A percentile compares a stretch with the other conserved stretches of the same genome.
These are phyloP conservation scores for Rubroboletus pulcherrimus DNA, from an alignment of 768 basidiomycete species.

Conservation along the genomic window DNA sequence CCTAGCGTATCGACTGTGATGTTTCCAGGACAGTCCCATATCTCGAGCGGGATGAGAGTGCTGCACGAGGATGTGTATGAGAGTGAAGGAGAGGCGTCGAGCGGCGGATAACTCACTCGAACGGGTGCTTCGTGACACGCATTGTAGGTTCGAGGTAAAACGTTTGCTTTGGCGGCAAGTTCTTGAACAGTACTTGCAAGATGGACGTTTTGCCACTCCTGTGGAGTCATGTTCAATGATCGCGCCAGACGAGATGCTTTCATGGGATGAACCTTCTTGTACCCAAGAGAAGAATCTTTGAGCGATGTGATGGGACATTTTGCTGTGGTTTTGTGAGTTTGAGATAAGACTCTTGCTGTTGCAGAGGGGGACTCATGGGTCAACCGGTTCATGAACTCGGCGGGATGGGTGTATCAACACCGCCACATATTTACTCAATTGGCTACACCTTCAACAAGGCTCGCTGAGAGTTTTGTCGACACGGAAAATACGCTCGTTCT, in stretches of 20 bases:
- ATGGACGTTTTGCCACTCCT: slow-evolving; percentile 94
- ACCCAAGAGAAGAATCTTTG: slow-evolving; percentile 72
- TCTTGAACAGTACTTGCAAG: slow-evolving; percentile 87
- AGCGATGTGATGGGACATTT: slow-evolving; percentile 33
- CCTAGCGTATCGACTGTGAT: slow-evolving; percentile 76
- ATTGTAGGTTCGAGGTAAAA: slow-evolving; percentile 89
- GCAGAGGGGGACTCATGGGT: slow-evolving; percentile 3
- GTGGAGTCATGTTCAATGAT: slow-evolving; percentile 6
- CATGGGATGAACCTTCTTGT: slow-evolving; percentile 50
- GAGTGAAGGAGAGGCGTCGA: not conserved
- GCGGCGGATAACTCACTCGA: slow-evolving; percentile 61
- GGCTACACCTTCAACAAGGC: not conserved
- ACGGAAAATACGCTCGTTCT: not conserved
- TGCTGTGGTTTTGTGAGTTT: slow-evolving; percentile 8
- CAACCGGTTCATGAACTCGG: not conserved
- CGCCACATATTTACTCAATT: not conserved
- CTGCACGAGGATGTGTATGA: slow-evolving; percentile 37
- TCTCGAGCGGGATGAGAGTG: slow-evolving; percentile 86
- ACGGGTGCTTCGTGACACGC: slow-evolving; percentile 65
- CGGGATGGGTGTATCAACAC: not conserved
- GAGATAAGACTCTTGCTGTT: slow-evolving; percentile 11
- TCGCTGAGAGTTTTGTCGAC: not conserved
- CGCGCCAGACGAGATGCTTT: not conserved
- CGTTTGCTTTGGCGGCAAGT: slow-evolving; percentile 75
- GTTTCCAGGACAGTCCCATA: slow-evolving; percentile 94